phyloP scores from a whole-genome alignment of 202 grass and related monocot genomes.

The Panicum hallii region DNA sequence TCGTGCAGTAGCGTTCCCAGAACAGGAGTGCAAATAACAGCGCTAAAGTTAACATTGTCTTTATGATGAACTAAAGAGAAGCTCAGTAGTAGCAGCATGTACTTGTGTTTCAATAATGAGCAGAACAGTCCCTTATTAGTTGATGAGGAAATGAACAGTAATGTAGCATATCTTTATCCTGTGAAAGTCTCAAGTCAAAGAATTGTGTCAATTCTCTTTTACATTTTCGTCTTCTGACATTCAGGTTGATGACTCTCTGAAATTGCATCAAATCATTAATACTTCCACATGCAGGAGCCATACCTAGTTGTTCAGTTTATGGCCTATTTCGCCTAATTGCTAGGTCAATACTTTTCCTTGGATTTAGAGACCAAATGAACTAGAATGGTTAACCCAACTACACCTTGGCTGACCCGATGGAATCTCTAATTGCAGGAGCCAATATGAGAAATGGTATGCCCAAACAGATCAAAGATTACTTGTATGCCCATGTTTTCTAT shows the following conservation, averaged over 20 bases:
- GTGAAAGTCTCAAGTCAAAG: too few relatives aligned
- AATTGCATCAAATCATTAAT: neutral
- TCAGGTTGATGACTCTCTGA: neutral
- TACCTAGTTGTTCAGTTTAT: too few relatives aligned
- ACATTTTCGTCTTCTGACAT: too few relatives aligned
- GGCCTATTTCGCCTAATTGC: too few relatives aligned
- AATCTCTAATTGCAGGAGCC: neutral
- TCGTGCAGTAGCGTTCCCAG: neutral
- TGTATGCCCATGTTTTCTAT: neutral
- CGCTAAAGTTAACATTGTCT: neutral
- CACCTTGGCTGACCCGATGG: neutral
- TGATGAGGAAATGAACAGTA: neutral
- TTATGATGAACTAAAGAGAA: neutral
- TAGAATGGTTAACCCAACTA: conserved; percentile 7
- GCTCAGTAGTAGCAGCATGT: neutral
- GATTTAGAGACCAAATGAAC: neutral
- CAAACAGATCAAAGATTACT: conserved; percentile 15
- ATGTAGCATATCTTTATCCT: neutral
- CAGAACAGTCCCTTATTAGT: neutral
- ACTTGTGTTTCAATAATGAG: neutral
- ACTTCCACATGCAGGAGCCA: neutral
- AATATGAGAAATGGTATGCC: conserved; percentile 15
- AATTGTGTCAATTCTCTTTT: too few relatives aligned
- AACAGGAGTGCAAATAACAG: neutral
- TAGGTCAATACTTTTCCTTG: neutral